Percentiles rank a stretch among this genome's conserved stretches.
These are phyloP conservation scores for Pseudogymnoascus verrucosus DNA, from an alignment of 2,329 filamentous ascomycete genomes.

Conservation along the genomic window DNA sequence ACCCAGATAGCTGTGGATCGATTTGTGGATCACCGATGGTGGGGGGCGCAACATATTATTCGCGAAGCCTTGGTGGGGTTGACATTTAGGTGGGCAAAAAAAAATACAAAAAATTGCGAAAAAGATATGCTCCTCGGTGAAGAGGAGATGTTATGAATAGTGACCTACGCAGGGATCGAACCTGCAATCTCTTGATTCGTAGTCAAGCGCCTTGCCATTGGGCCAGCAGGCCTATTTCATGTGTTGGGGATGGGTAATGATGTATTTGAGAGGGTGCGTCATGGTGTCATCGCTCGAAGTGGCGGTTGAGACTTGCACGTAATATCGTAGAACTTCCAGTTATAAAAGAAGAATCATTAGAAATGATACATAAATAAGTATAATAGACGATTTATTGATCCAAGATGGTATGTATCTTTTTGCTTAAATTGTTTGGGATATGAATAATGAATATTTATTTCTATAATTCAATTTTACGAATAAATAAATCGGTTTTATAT, in stretches of 20 bases:
- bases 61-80: neutral
- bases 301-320: too few relatives aligned
- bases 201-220: slow-evolving; percentile 53
- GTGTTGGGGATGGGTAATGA: neutral
- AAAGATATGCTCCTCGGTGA: neutral
- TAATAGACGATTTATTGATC: too few relatives aligned
- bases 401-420: too few relatives aligned
- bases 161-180: slow-evolving; percentile 25
- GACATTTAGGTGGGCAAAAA: neutral
- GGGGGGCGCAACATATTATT: neutral
- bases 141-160: slow-evolving; percentile 3
- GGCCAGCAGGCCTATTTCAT: slow-evolving; percentile 32
- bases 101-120: neutral
- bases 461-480: too few relatives aligned
- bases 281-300: too few relatives aligned
- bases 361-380: too few relatives aligned
- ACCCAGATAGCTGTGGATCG: neutral
- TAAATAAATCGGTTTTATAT: too few relatives aligned
- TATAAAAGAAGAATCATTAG: too few relatives aligned
- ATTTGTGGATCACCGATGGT: neutral
- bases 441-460: too few relatives aligned
- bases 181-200: slow-evolving; percentile 39
- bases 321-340: too few relatives aligned
- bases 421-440: too few relatives aligned
- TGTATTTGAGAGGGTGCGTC: too few relatives aligned